Conservation (phyloP, 139 green algal species). For the Chlorella vulgaris region DNA sequence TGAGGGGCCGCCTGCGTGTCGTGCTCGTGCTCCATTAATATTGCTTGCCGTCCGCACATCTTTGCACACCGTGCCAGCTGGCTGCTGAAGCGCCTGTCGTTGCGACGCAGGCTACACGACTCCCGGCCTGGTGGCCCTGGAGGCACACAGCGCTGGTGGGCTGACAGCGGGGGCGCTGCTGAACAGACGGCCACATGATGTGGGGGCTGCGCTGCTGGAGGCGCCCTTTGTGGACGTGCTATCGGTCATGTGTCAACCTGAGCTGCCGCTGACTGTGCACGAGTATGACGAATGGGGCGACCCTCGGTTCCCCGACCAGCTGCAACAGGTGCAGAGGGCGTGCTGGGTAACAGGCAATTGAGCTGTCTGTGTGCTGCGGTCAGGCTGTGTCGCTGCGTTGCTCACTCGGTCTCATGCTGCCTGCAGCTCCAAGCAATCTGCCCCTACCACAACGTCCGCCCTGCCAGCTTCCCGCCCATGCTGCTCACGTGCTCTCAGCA, state of each 20-base stretch:
- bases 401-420: neutral
- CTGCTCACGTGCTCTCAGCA: constrained; percentile 25
- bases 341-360: neutral
- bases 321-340: neutral
- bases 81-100: too few species aligned
- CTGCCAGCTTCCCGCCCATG: constrained; percentile 16
- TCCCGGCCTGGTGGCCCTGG: constrained; percentile 32
- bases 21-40: too few species aligned
- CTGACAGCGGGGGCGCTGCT: constrained; percentile 40
- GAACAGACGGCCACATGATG: constrained; percentile 10
- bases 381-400: neutral
- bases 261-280: constrained; percentile 78
- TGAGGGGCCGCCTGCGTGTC: too few species aligned
- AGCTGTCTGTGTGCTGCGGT: neutral
- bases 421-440: constrained; percentile 9
- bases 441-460: constrained; percentile 25
- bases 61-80: too few species aligned
- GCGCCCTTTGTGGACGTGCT: constrained; percentile 91
- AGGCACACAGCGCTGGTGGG: constrained; percentile 51
- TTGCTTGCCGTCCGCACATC: too few species aligned
- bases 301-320: constrained; percentile 1
- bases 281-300: constrained; percentile 74
- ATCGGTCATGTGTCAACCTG: constrained; percentile 61
- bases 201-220: constrained; percentile 52
- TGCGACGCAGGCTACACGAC: constrained; percentile 35